Base-by-base conservation (phyloP, 495 filamentous ascomycete species). In the Talaromyces liani region DNA sequence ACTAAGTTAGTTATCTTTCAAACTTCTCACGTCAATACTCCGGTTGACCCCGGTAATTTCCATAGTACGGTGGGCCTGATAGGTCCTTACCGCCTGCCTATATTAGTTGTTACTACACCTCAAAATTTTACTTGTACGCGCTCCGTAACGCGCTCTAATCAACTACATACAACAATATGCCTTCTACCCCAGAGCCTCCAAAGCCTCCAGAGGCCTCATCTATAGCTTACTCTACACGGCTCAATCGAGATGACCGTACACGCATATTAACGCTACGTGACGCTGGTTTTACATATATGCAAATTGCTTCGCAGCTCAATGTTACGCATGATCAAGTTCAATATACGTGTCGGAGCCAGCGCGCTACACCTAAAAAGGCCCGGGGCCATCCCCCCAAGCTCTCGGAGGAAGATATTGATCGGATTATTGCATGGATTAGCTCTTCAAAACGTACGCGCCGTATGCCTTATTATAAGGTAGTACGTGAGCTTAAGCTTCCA, bases 361-460 rank as follows among this genome's bases (percentile, higher is more conserved):
- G 63, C 34, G 45, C 55, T 3, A 68, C 69, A 1, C 65, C 69
- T 45, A 65, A 65, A 55, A 69, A 68, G 39, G 12, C 65, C 6
- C 64, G 22, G 33, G 70, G 71, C 1, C 22, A 63, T 49, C 8
- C n/a, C 9, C 57, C 57, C 0, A 66, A 72, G 56, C 67, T 75
- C 25, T 69, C 69, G 1, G 64, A 72, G 24, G 57, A 67, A 18
- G 16, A 66, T 55, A 54, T 67, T 34, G 64, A 73, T 68, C 25
- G 63, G 20, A 68, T 75, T 65, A 71, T 72, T 39, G 45, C 66
- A 6, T 74, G 68, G 65, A 71, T 72, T 7, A 58, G 47, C 12
- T 65, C 64, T 9, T 69, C 63, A 14, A 54, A 71, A 49, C 45
- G 64, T 24, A 73, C 64, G 7, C 68, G 66, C 3, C 63, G 65